Evolutionary conservation across 1,139 yeast species (phyloP).

Genomic region (Candida tunisiensis): DNA sequence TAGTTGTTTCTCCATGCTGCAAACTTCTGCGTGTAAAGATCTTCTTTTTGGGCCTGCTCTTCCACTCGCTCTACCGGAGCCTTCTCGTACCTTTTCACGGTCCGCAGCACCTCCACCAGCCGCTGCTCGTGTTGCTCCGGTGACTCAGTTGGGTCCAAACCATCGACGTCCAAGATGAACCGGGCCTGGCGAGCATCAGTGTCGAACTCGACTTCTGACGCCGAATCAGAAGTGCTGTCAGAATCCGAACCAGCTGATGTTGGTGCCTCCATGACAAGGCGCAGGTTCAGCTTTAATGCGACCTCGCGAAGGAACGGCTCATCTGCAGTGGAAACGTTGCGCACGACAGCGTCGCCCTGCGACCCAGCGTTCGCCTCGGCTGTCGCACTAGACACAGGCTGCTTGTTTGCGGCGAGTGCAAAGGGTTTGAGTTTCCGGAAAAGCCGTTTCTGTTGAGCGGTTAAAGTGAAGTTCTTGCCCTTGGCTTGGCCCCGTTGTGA

Average conservation of each 20-base stretch:
- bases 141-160: conserved; percentile 5
- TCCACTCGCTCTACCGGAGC: conserved; percentile 53
- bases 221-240: conserved; percentile 50
- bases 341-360: no score
- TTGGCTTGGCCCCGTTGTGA: conserved; percentile 51
- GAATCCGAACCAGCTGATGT: conserved; percentile 32
- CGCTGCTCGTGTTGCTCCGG: conserved; percentile 10
- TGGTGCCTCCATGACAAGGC: no score
- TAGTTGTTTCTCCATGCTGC: conserved; percentile 69
- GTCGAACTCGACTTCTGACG: no score
- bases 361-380: conserved; percentile 9
- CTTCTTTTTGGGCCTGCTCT: conserved; percentile 44
- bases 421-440: conserved; percentile 6
- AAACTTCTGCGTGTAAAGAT: conserved; percentile 58
- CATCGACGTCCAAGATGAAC: conserved; percentile 6
- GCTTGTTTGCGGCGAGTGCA: background rate
- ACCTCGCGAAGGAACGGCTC: conserved; percentile 6
- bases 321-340: conserved; percentile 1
- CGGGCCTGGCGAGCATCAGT: conserved; percentile 11
- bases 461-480: conserved; percentile 30
- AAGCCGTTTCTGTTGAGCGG: conserved; percentile 46
- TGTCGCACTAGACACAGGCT: conserved; percentile 11
- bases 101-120: conserved; percentile 10
- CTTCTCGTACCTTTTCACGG: conserved; percentile 44
- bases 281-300: conserved; percentile 14